Percentiles rank a stretch among this genome's conserved stretches.
These are phyloP conservation scores for Gamsiella multidivaricata DNA, from an alignment of 192 early-diverging fungal genomes.

Conservation along the genomic window DNA sequence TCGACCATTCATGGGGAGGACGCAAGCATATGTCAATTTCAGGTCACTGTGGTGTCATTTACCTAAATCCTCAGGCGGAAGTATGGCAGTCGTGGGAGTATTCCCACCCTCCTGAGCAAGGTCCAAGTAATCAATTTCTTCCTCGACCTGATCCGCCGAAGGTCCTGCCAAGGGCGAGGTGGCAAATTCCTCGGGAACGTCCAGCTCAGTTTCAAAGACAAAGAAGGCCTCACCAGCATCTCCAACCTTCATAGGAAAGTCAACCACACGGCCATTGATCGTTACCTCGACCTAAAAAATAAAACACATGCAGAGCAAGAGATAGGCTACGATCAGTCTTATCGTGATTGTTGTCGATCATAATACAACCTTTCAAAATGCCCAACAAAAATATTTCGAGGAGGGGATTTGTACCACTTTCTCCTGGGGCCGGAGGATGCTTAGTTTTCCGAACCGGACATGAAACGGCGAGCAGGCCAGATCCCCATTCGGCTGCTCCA, in stretches of 20 bases:
- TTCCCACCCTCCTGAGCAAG: constrained; percentile 18
- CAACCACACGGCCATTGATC: constrained; percentile 81
- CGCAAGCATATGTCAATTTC: too few species aligned
- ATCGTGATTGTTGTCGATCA: neutral
- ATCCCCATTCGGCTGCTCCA: constrained; percentile 83
- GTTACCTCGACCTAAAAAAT: constrained; percentile 73
- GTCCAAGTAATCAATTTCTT: constrained; percentile 53
- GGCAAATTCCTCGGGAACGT: constrained; percentile 90
- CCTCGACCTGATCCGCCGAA: constrained; percentile 17
- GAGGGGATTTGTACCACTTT: constrained; percentile 68
- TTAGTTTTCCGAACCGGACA: constrained; percentile 97
- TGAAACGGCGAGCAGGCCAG: constrained; percentile 96
- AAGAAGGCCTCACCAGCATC: constrained; percentile 98
- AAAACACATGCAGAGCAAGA: neutral
- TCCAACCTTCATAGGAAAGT: constrained; percentile 95
- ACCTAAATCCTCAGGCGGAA: constrained; percentile 16
- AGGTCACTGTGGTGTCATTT: neutral
- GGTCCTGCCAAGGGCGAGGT: constrained; percentile 90
- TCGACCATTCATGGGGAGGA: too few species aligned
- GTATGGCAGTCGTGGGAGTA: neutral
- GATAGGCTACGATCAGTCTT: too few species aligned
- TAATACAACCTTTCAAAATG: neutral
- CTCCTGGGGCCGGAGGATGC: constrained; percentile 89
- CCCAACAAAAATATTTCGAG: too few species aligned
- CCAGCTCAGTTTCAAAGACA: constrained; percentile 91